Base-by-base conservation (phyloP, 257 asterid species). In the Cynanchum wilfordii region DNA sequence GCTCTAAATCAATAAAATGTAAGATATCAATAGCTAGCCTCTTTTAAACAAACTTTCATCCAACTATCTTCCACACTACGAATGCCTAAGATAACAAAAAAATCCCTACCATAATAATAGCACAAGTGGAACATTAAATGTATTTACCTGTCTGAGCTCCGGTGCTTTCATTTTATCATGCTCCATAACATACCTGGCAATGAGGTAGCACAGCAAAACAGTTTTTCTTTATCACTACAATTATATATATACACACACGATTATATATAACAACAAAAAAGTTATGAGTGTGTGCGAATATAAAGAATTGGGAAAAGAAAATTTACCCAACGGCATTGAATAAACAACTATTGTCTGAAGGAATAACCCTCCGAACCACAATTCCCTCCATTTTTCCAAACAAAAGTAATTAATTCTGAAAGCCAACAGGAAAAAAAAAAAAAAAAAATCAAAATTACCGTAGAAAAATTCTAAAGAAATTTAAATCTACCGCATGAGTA, bases 311-410 rank as follows among this genome's bases (percentile, higher is more conserved):
- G 58, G 30, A 73, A 75, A 60, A 40, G 45, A 56, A 33, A 80
- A 74, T 72, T 73, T 89, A 95, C 98, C 99, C 97, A 51, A 95
- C 96, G n/a, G 98, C 98, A 79, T 89, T 92, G 77, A 95, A 95
- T 70, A 92, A 96, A 81, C 99, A 95, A 81, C 97, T 90, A 82
- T 95, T 92, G 81, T 95, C 99, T 15, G 99, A 92, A 68, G 91
- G 96, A 75, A 95, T 95, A 44, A 95, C 96, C 81, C 99, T 86
- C 80, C 98, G 82, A 44, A 86, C 89, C 7, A 94, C 82, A n/a
- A 81, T 52, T 52, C 93, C 96, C 72, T 87, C 97, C 99, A 94
- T 94, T 77, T 27, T 25, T 3, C 33, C 15, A 22, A 17, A 58
- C 22, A 45, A 11, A 20, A 6, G 29, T 5, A 33, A 33, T 8